Evolutionary conservation across 495 filamentous ascomycete genomes (phyloP), one percentile per base, ranked within the genome.

Genomic region (Penicillium argentinense): DNA sequence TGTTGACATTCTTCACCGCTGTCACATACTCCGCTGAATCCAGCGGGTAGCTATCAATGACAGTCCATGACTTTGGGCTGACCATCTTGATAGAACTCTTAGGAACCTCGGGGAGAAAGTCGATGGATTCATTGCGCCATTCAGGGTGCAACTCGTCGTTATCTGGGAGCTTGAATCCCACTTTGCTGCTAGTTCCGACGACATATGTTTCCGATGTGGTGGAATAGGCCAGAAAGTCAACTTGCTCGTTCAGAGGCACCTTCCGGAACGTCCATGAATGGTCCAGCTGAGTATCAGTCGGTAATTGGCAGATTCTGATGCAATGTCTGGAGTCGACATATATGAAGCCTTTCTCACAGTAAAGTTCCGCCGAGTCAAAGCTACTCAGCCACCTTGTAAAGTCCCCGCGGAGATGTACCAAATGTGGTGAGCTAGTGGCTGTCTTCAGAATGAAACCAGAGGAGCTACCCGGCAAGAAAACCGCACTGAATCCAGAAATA

Each of bases 141-240:
- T 90, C 86, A 42, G 83, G 83, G 54, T 89, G 85, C 33, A 88
- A 76, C 33, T 91, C 88, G 49, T 95, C 89, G 52, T 91, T 84
- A 26, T 88, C 88, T 2, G 88, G 88, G 24, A 96, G 71, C 57
- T 86, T 85, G 47, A 95, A 98, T 2, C 81, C 82, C 27, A 80
- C 78, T 33, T 57, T 61, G 18, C 70, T 67, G 45, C 80, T 84
- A 25, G 87, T 89, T 7, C 81, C 87, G 21, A 95, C 66, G 5
- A 92, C 84, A 53, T 95, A 97, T 25, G 83, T 79, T 19, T 79
- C 77, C 47, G 82, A 86, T 4, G 80, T 76, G 7, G 82, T 72
- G 49, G 95, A 92, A 57, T 91, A 91, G 8, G 85, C 70, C 12
- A 97, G 55, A 13, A 80, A 75, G 45, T 84, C 79, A n/a, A 92